Evolutionary conservation across 1,284 basidiomycete genomes (phyloP), one percentile per base, ranked within the genome.

Genomic region (Xanthoconium separans): DNA sequence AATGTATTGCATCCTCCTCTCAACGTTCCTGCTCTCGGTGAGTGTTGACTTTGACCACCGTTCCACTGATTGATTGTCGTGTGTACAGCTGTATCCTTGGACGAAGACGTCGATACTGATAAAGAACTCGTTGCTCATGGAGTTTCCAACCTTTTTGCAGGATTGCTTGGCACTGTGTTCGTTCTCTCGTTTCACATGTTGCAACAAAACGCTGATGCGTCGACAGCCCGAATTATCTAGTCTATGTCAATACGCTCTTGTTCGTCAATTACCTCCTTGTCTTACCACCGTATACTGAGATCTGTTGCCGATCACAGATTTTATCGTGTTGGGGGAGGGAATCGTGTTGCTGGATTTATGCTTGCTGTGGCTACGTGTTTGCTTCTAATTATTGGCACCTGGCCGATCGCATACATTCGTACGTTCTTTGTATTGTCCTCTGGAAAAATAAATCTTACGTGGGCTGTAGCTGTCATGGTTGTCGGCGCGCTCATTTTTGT

Each of bases 401-500:
- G 82, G 2, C 87, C 92, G 0, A 95, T 97, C 58, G 89, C 90
- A 11, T 95, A 82, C 65, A 87, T 98, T 48, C 95, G 91, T 94
- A 67, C 65, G 89, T 82, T n/a, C 15, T n/a, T 53, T 42, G 13
- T 10, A 29, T 7, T 3, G 4, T 12, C 6, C 15, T 56, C 6
- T 39, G 37, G 16, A 16, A 34, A 34, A 27, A 27, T 33, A 10
- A 54, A 10, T 29, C 11, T 47, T 44, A 31, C 20, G 27, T 30
- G 7, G 30, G 57, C 16, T 27, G 89, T 40, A 93, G 91, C 93
- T 54, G 85, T 95, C 40, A 87, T 92, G 82, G 86, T 95, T 5
- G 93, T 95, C 16, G 90, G 90, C 1, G 89, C 95, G 2, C 79
- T 99, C 55, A 98, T 99, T 65, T 96, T 95, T 62, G 93, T 98